Conservation (phyloP, 805 yeast genomes). For the Starmerella tilneyi region DNA sequence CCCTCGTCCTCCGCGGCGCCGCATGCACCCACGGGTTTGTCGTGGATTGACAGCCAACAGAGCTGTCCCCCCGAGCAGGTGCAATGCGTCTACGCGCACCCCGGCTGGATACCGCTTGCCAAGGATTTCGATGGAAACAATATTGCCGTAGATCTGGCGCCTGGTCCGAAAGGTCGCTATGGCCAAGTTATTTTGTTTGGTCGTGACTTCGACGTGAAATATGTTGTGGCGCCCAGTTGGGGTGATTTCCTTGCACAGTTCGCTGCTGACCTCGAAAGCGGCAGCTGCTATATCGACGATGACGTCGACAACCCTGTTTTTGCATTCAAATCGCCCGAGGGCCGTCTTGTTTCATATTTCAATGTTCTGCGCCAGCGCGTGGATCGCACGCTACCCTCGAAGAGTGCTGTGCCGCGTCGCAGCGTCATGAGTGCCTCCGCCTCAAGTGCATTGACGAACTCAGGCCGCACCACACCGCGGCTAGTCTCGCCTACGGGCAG, state of each 20-base stretch:
- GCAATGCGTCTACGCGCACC: conserved; percentile 72
- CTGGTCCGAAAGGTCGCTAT: conserved; percentile 65
- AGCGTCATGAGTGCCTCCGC: conserved; percentile 15
- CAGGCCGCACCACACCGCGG: conserved; percentile 20
- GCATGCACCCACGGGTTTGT: conserved; percentile 5
- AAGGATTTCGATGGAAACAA: conserved; percentile 88
- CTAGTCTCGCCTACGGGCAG: conserved; percentile 20
- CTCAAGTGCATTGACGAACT: conserved; percentile 20
- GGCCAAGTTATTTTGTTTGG: conserved; percentile 93
- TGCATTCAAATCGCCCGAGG: conserved; percentile 45
- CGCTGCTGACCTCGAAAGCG: conserved; percentile 79
- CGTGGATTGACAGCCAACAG: conserved; percentile 41
- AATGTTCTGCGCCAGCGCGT: conserved; percentile 42
- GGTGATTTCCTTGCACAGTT: conserved; percentile 75
- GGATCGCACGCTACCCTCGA: conserved; percentile 23
- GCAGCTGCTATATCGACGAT: conserved; percentile 63
- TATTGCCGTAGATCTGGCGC: conserved; percentile 79
- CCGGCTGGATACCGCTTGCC: conserved; percentile 83
- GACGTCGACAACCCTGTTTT: conserved; percentile 50
- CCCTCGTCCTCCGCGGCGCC: conserved; percentile 5
- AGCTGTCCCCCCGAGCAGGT: conserved; percentile 70
- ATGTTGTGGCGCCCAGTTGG: conserved; percentile 76
- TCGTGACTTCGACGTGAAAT: conserved; percentile 85
- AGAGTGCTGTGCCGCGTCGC: conserved; percentile 12
- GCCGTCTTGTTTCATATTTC: conserved; percentile 62